phyloP scores from a whole-genome alignment of 164 flowering plant species.

The Echeveria elegans region DNA sequence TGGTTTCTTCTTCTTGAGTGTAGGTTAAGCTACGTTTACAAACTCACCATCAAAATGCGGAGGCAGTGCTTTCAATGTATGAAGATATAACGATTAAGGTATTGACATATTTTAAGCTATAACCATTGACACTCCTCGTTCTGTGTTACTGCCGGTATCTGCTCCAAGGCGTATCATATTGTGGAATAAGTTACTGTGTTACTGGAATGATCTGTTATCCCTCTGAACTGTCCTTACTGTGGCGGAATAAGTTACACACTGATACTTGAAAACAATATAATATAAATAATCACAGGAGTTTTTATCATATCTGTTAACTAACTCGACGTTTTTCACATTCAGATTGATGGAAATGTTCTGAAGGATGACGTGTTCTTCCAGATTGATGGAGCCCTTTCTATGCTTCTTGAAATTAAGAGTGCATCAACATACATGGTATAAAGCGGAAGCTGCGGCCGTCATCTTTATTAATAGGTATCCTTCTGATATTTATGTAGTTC shows the following conservation, averaged over 20 bases:
- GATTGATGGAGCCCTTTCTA: slow-evolving; percentile 40
- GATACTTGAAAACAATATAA: not conserved
- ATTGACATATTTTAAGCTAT: slow-evolving; percentile 14
- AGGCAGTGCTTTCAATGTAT: slow-evolving; percentile 68
- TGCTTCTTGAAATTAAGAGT: slow-evolving; percentile 26
- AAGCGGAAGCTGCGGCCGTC: not conserved
- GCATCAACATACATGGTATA: slow-evolving; percentile 21
- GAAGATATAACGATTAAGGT: slow-evolving; percentile 63
- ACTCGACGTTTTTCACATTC: slow-evolving; percentile 13
- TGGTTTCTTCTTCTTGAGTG: slow-evolving; percentile 7
- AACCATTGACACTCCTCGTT: slow-evolving; percentile 4
- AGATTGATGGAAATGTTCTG: slow-evolving; percentile 54
- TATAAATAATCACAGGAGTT: not conserved
- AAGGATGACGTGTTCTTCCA: slow-evolving; percentile 58
- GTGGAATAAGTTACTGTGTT: too few relatives aligned
- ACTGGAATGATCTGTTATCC: not conserved
- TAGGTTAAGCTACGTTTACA: slow-evolving; percentile 78
- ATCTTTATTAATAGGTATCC: not conserved
- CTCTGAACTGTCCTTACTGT: not conserved
- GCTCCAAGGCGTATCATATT: too few relatives aligned
- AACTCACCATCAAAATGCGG: slow-evolving; percentile 84
- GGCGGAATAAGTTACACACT: not conserved
- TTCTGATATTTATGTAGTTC: not conserved
- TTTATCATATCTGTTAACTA: not conserved
- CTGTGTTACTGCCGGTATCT: not conserved